A percentile compares a stretch with the other conserved stretches of the same genome.
phyloP scores from a whole-genome alignment of 495 filamentous ascomycete genomes.

The Cenococcum geophilum region DNA sequence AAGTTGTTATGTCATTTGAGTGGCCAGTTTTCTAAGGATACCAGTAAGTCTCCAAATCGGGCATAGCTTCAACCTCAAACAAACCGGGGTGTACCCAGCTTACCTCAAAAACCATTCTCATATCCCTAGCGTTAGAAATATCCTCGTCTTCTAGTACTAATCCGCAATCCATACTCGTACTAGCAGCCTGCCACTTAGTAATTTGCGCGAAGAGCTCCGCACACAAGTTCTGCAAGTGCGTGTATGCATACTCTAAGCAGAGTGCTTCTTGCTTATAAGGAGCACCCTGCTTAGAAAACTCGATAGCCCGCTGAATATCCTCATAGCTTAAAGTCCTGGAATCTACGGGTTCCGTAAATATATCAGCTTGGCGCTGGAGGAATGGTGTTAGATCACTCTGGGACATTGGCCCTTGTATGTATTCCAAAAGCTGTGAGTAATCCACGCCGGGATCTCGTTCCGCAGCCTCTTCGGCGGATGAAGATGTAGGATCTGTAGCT shows the following conservation, averaged over 20 bases:
- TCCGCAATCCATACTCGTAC: constrained; percentile 21
- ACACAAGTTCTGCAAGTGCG: constrained; percentile 8
- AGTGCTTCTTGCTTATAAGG: constrained; percentile 21
- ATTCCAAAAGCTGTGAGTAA: constrained; percentile 29
- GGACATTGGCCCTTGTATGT: constrained; percentile 31
- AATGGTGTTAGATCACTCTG: constrained; percentile 21
- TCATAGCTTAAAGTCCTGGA: constrained; percentile 14
- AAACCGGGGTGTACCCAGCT: background rate
- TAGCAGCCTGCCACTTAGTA: constrained; percentile 20
- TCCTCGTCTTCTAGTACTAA: constrained; percentile 26
- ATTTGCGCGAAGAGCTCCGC: constrained; percentile 18
- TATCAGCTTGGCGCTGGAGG: constrained; percentile 7
- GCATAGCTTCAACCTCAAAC: background rate
- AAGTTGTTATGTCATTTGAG: constrained; percentile 13
- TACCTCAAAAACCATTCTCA: constrained; percentile 34
- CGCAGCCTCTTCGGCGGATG: constrained; percentile 44
- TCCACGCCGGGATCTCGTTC: constrained; percentile 34
- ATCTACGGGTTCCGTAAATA: background rate
- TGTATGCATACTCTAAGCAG: constrained; percentile 14
- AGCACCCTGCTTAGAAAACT: constrained; percentile 19
- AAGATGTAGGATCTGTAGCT: constrained; percentile 42
- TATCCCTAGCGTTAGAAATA: constrained; percentile 11
- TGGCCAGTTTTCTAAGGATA: background rate
- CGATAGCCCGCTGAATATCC: constrained; percentile 19
- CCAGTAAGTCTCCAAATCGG: background rate